Evolutionary conservation across 2,329 filamentous ascomycete species (phyloP), one percentile per base, ranked within the genome.

Genomic region (Myotisia sp.): DNA sequence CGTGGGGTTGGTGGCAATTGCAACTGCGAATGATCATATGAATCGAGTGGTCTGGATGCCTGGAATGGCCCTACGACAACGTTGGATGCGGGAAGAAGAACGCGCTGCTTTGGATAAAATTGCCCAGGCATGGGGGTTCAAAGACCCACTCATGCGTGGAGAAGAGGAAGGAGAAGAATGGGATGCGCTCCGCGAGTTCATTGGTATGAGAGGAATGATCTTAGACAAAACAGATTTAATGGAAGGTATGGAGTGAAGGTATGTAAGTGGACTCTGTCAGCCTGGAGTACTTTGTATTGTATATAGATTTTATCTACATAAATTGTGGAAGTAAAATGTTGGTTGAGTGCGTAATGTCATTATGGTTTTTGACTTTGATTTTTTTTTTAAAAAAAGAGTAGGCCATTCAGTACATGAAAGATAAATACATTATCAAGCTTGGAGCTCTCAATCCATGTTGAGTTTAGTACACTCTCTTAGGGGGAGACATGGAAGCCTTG

Each of bases 401-500:
- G n/a, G n/a, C n/a, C n/a, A n/a, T n/a, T n/a, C n/a, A n/a, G n/a
- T n/a, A n/a, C n/a, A n/a, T n/a, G n/a, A n/a, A n/a, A n/a, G n/a
- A n/a, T n/a, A n/a, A n/a, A n/a, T n/a, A n/a, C n/a, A n/a, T n/a
- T n/a, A n/a, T n/a, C n/a, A n/a, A n/a, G n/a, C n/a, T n/a, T n/a
- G n/a, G n/a, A n/a, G n/a, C n/a, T n/a, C n/a, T 22, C 12, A n/a
- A 24, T 8, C 29, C 24, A 32, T 5, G 10, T 6, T 23, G 24
- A 32, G 29, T 22, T 63, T 95, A 98, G 77, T 94, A 98, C 54
- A 98, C 70, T 62, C 90, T 85, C 76, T 85, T 90, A 53, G 90
- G 90, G 52, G 90, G 90, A 67, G 84, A 93, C 90, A 98, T 98
- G 72, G 82, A 82, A 70, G 90, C 90, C 83, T 98, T 98, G 76